Base-by-base conservation (phyloP, 2,329 filamentous ascomycete genomes). In the Claviceps fusiformis region DNA sequence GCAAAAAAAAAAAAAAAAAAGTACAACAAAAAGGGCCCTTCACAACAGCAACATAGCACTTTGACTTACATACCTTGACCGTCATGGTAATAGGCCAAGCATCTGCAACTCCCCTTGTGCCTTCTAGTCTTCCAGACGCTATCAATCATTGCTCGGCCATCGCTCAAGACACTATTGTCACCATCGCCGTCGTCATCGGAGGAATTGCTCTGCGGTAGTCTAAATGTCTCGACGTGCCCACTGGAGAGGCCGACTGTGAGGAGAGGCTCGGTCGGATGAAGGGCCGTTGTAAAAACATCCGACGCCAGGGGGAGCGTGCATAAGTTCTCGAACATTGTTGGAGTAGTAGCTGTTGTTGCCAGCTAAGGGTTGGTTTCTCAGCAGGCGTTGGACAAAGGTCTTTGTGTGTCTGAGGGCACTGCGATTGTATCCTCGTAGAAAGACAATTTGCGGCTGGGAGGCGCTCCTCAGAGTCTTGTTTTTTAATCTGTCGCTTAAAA, bases 21-120 rank as follows among this genome's bases (percentile, higher is more conserved):
- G 31, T 33, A n/a, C n/a, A n/a, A n/a, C n/a, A 24, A 1, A 24
- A 24, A 24, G 3, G 24, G 24, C 24, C 33, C 33, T 33, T 33
- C 33, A 39, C 35, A 61, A 50, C 33, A 17, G 44, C 17, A 4
- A 83, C 3, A 19, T 7, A 24, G 3, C 24, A 24, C 24, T 24
- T 33, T 11, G 11, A 24, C 19, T 3, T 45, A 27, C 72, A 77
- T 70, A 75, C 84, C 77, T 60, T 80, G 74, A 17, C 92, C 93
- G 67, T 96, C 91, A 56, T 82, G 70, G 60, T 83, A 85, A 71
- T 91, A 97, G 5, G 79, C 82, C 55, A 97, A 73, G 57, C 82
- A 85, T 54, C 93, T 80, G 67, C 92, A 97, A 76, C 90, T 96
- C 13, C 90, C 92, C 75, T 95, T 95, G 73, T 98, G 93, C 58